Evolutionary conservation across 805 yeast species (phyloP).

Genomic region (Saccharomycopsis sp.): DNA sequence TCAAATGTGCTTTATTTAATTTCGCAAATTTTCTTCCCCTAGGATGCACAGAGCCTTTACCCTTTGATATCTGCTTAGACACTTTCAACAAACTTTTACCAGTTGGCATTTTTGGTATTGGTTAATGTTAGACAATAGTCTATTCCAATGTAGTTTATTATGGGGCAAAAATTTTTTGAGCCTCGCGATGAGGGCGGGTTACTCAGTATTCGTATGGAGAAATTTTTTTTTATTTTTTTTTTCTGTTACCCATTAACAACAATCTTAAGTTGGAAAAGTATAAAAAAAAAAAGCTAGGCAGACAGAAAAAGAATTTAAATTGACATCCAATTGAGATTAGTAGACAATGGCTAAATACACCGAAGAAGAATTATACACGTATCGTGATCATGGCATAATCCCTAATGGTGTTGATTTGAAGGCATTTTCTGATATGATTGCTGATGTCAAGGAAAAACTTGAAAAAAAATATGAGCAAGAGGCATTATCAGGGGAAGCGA

Average conservation of each 20-base stretch:
- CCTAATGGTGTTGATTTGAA: slow-evolving; percentile 59
- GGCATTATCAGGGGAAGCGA: slow-evolving; percentile 32
- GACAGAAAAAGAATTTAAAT: too few species aligned
- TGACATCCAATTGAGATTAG: too few species aligned
- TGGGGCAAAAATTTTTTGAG: too few species aligned
- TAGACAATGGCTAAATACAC: slow-evolving; percentile 38
- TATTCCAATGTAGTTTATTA: not conserved
- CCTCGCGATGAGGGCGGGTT: too few species aligned
- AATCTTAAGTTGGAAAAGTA: not conserved
- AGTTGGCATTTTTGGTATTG: slow-evolving; percentile 45
- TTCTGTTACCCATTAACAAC: not conserved
- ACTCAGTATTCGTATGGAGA: not conserved
- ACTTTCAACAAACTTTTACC: slow-evolving; percentile 63
- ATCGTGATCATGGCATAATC: slow-evolving; percentile 48
- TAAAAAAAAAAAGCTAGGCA: too few species aligned
- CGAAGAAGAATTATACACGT: slow-evolving; percentile 58
- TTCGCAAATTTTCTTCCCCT: slow-evolving; percentile 85
- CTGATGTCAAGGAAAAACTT: slow-evolving; percentile 49
- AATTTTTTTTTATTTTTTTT: too few species aligned
- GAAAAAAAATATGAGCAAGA: slow-evolving; percentile 29
- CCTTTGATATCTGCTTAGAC: slow-evolving; percentile 47
- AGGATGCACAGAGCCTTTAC: slow-evolving; percentile 55
- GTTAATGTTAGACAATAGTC: not conserved
- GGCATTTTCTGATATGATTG: slow-evolving; percentile 60
- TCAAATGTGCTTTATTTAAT: slow-evolving; percentile 74